Percentiles rank a stretch among this genome's conserved stretches.
Conservation (phyloP, 495 filamentous ascomycete genomes). For the Trichoderma reesei region DNA sequence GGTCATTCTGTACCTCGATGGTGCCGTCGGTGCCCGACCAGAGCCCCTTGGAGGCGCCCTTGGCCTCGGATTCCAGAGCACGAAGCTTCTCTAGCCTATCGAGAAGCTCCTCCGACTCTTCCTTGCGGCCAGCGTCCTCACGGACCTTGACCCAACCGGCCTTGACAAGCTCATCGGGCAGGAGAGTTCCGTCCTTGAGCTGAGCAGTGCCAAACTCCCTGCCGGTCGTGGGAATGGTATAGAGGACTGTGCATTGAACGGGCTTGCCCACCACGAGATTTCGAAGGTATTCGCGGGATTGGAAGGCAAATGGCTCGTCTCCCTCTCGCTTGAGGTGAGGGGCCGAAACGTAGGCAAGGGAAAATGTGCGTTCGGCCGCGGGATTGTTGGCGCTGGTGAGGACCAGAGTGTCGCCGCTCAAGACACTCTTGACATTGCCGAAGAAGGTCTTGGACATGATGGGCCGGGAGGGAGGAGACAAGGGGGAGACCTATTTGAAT, state of each 20-base stretch:
- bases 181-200: conserved; percentile 58
- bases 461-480: not conserved
- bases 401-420: conserved; percentile 86
- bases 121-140: conserved; percentile 82
- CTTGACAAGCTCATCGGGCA: conserved; percentile 71
- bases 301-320: conserved; percentile 85
- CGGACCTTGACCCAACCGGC: conserved; percentile 86
- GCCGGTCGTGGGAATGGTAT: conserved; percentile 73
- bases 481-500: not conserved
- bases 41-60: conserved; percentile 63
- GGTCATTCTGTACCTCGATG: conserved; percentile 70
- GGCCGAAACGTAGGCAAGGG: conserved; percentile 82
- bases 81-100: conserved; percentile 65
- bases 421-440: conserved; percentile 85
- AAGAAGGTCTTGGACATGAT: conserved; percentile 21
- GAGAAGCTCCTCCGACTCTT: conserved; percentile 65
- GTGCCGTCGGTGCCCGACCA: conserved; percentile 51
- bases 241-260: conserved; percentile 68
- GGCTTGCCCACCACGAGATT: conserved; percentile 75
- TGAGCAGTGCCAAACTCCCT: conserved; percentile 78
- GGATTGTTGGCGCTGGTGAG: conserved; percentile 65
- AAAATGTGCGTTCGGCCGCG: conserved; percentile 69
- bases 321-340: conserved; percentile 80
- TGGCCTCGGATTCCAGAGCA: conserved; percentile 70
- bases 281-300: conserved; percentile 86